Base-by-base conservation (phyloP, 1,139 yeast genomes). In the Blastobotrys serpentis region DNA sequence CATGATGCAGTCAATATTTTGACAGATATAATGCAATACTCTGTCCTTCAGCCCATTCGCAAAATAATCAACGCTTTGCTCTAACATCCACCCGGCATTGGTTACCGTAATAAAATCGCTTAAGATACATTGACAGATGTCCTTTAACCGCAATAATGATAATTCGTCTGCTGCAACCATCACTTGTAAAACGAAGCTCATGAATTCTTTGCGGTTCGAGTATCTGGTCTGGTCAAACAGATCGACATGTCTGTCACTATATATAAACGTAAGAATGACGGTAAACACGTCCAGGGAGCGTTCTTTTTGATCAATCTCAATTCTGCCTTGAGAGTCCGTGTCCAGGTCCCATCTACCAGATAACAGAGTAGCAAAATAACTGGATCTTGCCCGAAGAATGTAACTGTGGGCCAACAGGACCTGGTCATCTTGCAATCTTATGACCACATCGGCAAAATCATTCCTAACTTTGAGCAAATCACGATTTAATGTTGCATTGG, bases 21-120 rank as follows among this genome's bases (percentile, higher is more conserved):
- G 76, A 56, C 77, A 81, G 13, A 87, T 73, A 55, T 77, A 86
- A 81, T 87, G 82, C 36, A 84, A 69, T 59, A 95, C 80, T 47
- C 78, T 76, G 46, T 74, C 71, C 52, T 80, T 73, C 26, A 89
- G 63, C 56, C 82, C 79, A 6, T 67, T 62, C 1, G 88, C 86
- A 11, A 74, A 67, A 48, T 76, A 69, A 32, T 67, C 59, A 38
- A 74, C 75, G 0, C 94, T 76, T 59, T 82, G 82, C 7, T 74
- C 69, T 25, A 86, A 61, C 13, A 88, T 61, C 2, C 74, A 56
- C 33, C 81, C 68, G 1, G 83, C 88, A 56, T 84, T 86, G 13
- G 84, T 86, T 13, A 79, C 69, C 10, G 68, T 70, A 8, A 87
- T 76, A 52, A 81, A 76, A 49, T 79, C 84, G 43, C 78, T 72